Evolutionary conservation across 192 early-diverging fungal genomes (phyloP).

Genomic region (Mortierella claussenii): DNA sequence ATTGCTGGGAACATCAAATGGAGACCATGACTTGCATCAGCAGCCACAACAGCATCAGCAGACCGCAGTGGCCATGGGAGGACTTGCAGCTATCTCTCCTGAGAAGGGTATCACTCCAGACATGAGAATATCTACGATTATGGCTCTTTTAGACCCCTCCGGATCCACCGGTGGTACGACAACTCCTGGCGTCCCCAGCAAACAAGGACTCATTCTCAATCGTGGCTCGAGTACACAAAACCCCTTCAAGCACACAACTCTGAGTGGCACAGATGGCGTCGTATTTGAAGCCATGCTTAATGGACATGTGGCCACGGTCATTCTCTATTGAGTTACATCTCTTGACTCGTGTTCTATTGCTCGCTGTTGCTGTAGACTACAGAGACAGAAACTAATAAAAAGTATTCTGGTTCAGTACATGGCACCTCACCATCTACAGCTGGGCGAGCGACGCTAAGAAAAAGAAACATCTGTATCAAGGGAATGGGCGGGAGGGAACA

Average conservation of each 20-base stretch:
- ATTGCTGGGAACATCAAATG: conserved; percentile 15
- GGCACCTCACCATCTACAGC: too few relatives aligned
- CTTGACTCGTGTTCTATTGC: too few relatives aligned
- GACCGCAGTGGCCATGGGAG: background rate
- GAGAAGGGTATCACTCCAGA: conserved; percentile 45
- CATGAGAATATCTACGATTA: conserved; percentile 47
- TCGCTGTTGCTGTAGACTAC: too few relatives aligned
- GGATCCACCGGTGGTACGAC: conserved; percentile 32
- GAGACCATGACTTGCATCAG: background rate
- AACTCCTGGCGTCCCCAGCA: conserved; percentile 39
- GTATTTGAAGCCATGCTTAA: conserved; percentile 76
- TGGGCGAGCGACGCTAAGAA: too few relatives aligned
- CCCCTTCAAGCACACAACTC: conserved; percentile 77
- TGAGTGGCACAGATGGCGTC: conserved; percentile 69
- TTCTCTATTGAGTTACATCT: conserved; percentile 66
- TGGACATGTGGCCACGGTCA: conserved; percentile 67
- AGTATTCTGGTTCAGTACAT: too few relatives aligned
- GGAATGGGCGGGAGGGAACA: too few relatives aligned
- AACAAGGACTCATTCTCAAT: conserved; percentile 67
- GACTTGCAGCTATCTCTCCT: conserved; percentile 9
- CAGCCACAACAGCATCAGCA: conserved; percentile 2
- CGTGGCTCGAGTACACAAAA: conserved; percentile 72
- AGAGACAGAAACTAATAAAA: too few relatives aligned
- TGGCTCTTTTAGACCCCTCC: conserved; percentile 20
- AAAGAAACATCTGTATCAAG: too few relatives aligned